phyloP scores from a whole-genome alignment of 2,329 filamentous ascomycete species.

The Parascedosporium putredinis region DNA sequence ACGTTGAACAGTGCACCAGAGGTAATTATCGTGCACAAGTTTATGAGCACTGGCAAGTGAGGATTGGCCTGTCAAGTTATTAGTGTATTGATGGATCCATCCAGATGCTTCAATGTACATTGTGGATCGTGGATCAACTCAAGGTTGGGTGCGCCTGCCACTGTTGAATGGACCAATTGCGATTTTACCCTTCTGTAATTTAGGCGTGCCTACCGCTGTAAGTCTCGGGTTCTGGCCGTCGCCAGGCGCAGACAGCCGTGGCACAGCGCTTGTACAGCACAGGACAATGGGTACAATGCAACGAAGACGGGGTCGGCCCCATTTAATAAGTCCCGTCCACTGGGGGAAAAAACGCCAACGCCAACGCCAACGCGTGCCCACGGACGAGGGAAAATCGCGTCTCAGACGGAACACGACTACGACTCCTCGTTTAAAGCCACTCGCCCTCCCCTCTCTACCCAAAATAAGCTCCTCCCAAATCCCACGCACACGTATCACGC shows the following conservation, averaged over 20 bases:
- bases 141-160: too few species aligned
- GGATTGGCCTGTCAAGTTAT: too few species aligned
- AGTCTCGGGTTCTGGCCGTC: not conserved
- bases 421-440: constrained; percentile 4
- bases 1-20: too few species aligned
- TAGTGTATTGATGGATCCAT: too few species aligned
- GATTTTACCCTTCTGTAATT: not conserved
- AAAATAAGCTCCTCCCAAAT: not conserved
- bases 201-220: not conserved
- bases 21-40: too few species aligned
- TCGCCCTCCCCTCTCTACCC: constrained; percentile 1
- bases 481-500: not conserved
- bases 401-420: not conserved
- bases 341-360: not conserved
- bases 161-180: not conserved
- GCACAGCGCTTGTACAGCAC: not conserved
- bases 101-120: too few species aligned
- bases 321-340: too few species aligned
- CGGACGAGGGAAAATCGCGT: constrained; percentile 8
- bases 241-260: not conserved
- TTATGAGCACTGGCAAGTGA: too few species aligned
- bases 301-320: too few species aligned
- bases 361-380: constrained; percentile 8
- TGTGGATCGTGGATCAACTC: too few species aligned
- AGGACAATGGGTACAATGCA: constrained; percentile 1